Base-by-base conservation (phyloP, 2,329 filamentous ascomycete species). In the Penicillium capsulatum region DNA sequence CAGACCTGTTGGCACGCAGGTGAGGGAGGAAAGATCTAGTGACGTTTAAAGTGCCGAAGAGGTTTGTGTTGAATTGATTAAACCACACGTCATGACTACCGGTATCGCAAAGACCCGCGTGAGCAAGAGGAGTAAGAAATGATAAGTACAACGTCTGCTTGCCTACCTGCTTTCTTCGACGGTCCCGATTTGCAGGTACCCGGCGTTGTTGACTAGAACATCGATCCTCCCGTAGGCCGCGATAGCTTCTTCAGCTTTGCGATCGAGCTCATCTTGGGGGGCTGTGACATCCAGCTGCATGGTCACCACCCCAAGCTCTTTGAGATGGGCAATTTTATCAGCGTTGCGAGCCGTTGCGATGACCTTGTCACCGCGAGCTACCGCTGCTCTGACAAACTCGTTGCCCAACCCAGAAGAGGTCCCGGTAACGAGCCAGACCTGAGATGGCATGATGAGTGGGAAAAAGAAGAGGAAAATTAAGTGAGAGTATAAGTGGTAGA, bases 371-470 rank as follows among this genome's bases (percentile, higher is more conserved):
- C 63, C 62, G 7, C 54, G 57, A 3, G 41, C 35, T 7, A 65
- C 48, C 7, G 45, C 53, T 31, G 52, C 45, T 10, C 50, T 39
- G 17, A 51, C 54, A 15, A 65, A 47, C 36, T 59, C 55, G 13
- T 36, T 30, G 17, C 63, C 63, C 19, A 67, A 55, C 9, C 64
- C 63, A 19, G 56, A 59, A 6, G 61, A 64, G 36, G 54, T 60
- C 22, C 63, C 61, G 10, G 61, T 64, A 29, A 66, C 57, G 29
- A 65, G 54, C 61, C 62, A 67, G 35, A 65, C 56, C 14, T 43
- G 46, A 26, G 39, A 31, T n/a, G n/a, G n/a, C 43, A 46, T 42
- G 7, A 8, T 34, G 16, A 10, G 28, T 24, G 11, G 22, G 22
- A 24, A 24, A 24, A 7, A 11, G 22, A 24, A 24, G 22, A 24